Evolutionary conservation across 345 rosid species (phyloP), one percentile per base, ranked within the genome.

Genomic region (Moringa oleifera): DNA sequence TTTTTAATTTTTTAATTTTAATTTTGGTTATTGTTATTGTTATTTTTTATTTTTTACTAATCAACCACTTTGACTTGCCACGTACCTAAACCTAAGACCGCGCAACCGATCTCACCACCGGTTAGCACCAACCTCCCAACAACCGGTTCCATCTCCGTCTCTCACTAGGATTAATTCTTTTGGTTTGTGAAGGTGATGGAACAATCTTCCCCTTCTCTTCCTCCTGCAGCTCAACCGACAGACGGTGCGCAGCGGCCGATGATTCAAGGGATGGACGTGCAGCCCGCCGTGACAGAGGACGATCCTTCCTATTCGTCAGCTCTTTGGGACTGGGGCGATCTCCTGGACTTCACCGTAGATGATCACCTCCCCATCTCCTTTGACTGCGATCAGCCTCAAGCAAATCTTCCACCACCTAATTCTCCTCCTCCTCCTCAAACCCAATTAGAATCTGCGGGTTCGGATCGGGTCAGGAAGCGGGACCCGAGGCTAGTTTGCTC

Each of bases 401-500:
- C 12, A 41, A 41, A 9, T 41, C 49, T 21, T 45, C 60, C 60
- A 28, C 67, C 22, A 52, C 69, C 28, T 24, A 41, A 4, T 33
- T 33, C 58, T 57, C 70, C 58, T 63, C 61, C 67, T 23, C 73
- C 52, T 19, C 55, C 64, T 25, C 75, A 74, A 19, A 65, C 76
- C 0, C 69, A 68, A 33, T 65, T 71, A 33, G 62, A 60, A 51
- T 65, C 66, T 49, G 65, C 55, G 0, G 70, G 45, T 41, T 57
- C 68, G 2, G 76, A 79, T 46, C 83, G 89, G 81, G 77, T 82
- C 19, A 75, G 99, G 84, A 94, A 94, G 77, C 89, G 99, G 1
- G 99, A 94, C 73, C 96, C 95, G 58, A 80, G 97, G 62, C 36
- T 90, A 79, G 74, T 62, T 10, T 94, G 97, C 75, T 80, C 97